phyloP scores from a whole-genome alignment of 768 basidiomycete species.

The Lactarius hengduanensis region DNA sequence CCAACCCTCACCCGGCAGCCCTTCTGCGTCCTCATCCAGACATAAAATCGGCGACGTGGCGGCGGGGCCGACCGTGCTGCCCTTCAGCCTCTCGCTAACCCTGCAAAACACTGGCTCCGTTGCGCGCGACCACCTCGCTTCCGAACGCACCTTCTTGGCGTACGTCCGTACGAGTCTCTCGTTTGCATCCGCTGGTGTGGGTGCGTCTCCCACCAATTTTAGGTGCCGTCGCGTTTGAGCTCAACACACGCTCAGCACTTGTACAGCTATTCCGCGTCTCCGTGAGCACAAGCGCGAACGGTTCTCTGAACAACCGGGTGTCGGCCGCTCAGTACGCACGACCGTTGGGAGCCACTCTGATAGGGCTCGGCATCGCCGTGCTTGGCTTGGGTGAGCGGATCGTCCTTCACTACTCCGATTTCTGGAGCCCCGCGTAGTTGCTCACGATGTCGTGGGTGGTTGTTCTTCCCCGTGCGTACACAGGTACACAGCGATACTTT shows the following conservation, averaged over 20 bases:
- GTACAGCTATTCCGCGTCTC: conserved; percentile 48
- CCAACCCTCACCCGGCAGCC: neutral
- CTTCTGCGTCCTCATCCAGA: neutral
- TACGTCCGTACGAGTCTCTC: conserved; percentile 52
- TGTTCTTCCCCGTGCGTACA: neutral
- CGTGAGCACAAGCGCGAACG: conserved; percentile 28
- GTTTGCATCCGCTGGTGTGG: conserved; percentile 50
- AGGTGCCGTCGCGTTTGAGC: neutral
- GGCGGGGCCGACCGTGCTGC: conserved; percentile 12
- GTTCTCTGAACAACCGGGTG: conserved; percentile 11
- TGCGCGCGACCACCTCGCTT: conserved; percentile 52
- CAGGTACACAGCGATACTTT: conserved; percentile 40
- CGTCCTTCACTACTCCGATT: neutral
- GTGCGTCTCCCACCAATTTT: conserved; percentile 33
- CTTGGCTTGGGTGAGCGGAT: conserved; percentile 36
- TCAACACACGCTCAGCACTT: conserved; percentile 36
- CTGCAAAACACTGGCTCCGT: conserved; percentile 50
- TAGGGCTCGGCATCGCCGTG: conserved; percentile 39
- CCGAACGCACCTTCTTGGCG: conserved; percentile 51
- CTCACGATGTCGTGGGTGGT: neutral
- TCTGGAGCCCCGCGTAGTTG: neutral
- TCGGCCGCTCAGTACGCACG: conserved; percentile 36
- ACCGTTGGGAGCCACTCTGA: conserved; percentile 46
- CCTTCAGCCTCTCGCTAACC: conserved; percentile 30
- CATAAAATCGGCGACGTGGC: neutral